Evolutionary conservation across 1,284 basidiomycete genomes (phyloP).

Genomic region (Leccinum solheimii): DNA sequence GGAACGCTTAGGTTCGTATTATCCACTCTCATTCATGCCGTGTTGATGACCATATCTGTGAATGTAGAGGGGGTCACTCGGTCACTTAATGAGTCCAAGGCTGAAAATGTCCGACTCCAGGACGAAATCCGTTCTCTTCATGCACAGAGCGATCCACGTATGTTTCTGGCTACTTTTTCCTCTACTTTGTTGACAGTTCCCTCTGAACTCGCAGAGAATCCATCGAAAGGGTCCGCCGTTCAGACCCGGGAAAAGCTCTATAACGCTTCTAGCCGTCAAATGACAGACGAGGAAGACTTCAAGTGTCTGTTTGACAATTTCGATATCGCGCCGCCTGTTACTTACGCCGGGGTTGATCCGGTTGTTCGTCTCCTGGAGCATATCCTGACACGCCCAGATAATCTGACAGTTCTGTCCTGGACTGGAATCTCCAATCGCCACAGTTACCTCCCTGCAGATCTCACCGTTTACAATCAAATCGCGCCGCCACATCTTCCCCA

Average conservation of each 20-base stretch:
- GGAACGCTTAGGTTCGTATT: neutral
- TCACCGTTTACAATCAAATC: conserved; percentile 9
- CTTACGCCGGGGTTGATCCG: conserved; percentile 3
- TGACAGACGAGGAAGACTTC: conserved; percentile 1
- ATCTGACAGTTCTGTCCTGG: conserved; percentile 5
- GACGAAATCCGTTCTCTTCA: too few relatives aligned
- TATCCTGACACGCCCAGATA: neutral
- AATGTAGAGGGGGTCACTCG: neutral
- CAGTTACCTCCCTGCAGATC: conserved; percentile 11
- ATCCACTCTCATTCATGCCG: too few relatives aligned
- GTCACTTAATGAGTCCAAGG: neutral
- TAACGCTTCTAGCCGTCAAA: conserved; percentile 6
- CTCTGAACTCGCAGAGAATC: too few relatives aligned
- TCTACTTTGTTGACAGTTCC: neutral
- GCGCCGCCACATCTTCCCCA: conserved; percentile 5
- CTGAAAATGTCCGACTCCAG: too few relatives aligned
- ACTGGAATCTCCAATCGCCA: conserved; percentile 5
- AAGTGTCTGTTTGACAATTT: conserved; percentile 3
- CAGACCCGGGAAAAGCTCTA: neutral
- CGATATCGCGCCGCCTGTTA: conserved; percentile 1
- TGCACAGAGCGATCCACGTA: neutral
- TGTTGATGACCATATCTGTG: neutral
- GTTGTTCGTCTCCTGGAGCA: neutral
- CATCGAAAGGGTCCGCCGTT: neutral
- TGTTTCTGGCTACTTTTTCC: too few relatives aligned